A percentile compares a stretch with the other conserved stretches of the same genome.
phyloP scores from a whole-genome alignment of 352 stramenopile genomes.

The Aphanomyces cochlioides region DNA sequence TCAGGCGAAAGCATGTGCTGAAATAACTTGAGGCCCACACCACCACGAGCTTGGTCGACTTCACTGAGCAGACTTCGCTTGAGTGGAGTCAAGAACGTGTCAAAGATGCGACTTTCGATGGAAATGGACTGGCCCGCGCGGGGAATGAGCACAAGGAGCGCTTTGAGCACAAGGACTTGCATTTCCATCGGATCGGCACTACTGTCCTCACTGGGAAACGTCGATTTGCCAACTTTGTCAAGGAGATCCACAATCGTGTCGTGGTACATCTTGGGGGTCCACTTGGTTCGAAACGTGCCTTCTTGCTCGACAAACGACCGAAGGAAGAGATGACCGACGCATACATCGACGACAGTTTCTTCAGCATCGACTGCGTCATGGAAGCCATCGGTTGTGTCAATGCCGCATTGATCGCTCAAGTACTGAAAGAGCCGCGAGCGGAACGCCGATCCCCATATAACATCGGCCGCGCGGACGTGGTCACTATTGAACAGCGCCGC shows the following conservation, averaged over 20 bases:
- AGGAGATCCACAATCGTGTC: slow-evolving; percentile 57
- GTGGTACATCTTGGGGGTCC: slow-evolving; percentile 66
- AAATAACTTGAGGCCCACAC: slow-evolving; percentile 22
- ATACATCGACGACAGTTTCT: slow-evolving; percentile 42
- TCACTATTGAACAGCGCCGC: slow-evolving; percentile 67
- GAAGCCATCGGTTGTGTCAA: neutral
- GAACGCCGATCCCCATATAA: slow-evolving; percentile 65
- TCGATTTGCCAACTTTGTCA: slow-evolving; percentile 49
- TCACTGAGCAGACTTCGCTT: slow-evolving; percentile 62
- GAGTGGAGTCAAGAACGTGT: slow-evolving; percentile 58
- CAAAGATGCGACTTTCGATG: slow-evolving; percentile 55
- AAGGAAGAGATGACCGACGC: slow-evolving; percentile 78
- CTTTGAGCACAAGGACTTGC: slow-evolving; percentile 76
- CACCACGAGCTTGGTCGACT: slow-evolving; percentile 47
- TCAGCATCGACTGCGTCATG: neutral
- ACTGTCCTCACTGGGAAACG: slow-evolving; percentile 30
- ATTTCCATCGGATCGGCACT: slow-evolving; percentile 61
- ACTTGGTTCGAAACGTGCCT: slow-evolving; percentile 70
- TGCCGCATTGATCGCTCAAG: slow-evolving; percentile 64
- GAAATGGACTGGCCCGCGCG: slow-evolving; percentile 50
- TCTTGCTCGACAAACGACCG: slow-evolving; percentile 76
- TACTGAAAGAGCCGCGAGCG: slow-evolving; percentile 55
- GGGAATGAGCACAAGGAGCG: slow-evolving; percentile 57
- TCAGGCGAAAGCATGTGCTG: slow-evolving; percentile 51
- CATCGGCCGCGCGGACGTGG: slow-evolving; percentile 63